Conservation (phyloP, 1,139 yeast genomes). For the Saccharomyces pastorianus region DNA sequence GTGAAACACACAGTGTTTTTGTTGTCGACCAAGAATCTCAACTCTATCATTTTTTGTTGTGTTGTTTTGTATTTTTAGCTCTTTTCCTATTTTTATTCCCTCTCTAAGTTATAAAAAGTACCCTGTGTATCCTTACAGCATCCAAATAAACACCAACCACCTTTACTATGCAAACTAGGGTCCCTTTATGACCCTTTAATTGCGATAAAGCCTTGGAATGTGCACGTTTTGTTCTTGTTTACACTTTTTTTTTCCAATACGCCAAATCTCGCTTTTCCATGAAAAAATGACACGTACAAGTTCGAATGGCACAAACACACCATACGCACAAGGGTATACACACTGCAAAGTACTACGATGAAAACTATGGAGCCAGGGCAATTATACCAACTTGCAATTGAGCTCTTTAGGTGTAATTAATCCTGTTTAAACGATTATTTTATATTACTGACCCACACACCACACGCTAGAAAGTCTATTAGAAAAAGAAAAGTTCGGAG, state of each 20-base stretch:
- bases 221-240: neutral
- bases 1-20: neutral
- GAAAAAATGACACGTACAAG: neutral
- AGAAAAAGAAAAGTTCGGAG: neutral
- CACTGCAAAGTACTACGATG: neutral
- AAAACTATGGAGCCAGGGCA: neutral
- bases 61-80: neutral
- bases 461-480: neutral
- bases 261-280: neutral
- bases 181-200: neutral
- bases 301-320: neutral
- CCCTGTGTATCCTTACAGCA: neutral
- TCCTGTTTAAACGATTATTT: no score
- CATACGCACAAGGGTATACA: neutral
- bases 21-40: slow-evolving; percentile 8
- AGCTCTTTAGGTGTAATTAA: neutral
- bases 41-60: slow-evolving; percentile 5
- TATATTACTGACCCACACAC: neutral
- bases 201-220: neutral
- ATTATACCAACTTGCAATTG: neutral
- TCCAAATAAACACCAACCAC: neutral
- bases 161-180: neutral
- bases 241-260: neutral
- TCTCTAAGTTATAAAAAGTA: neutral
- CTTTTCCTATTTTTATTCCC: neutral